Evolutionary conservation across 163 green algal species (phyloP), one percentile per base, ranked within the genome.

Genomic region (Coccomyxa subellipsoidea): DNA sequence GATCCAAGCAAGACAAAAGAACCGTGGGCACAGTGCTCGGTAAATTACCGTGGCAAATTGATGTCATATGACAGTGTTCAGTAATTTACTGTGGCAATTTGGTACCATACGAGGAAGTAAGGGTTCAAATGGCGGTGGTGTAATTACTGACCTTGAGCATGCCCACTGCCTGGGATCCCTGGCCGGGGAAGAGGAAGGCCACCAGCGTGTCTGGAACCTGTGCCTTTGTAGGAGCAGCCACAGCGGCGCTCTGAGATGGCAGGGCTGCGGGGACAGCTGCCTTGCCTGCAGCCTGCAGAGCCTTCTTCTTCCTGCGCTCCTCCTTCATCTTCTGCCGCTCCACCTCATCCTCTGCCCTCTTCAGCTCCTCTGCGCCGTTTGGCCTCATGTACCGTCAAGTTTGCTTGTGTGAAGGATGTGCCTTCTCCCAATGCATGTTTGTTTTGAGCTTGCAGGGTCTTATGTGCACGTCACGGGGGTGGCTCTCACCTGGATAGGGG

Each of bases 141-240:
- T n/a, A n/a, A n/a, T n/a, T n/a, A 23, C 70, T 25, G 38, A 85
- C 85, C 84, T 88, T 86, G 38, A 98, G 88, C 95, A 99, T 99
- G 83, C 95, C 95, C n/a, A 98, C 90, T 6, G 90, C 90, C 89
- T 98, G 95, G 12, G 92, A 96, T 70, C 95, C 95, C 87, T 98
- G 92, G 3, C 93, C 93, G 0, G 93, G 93, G 79, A 97, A 97
- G 27, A 98, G 83, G 80, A 97, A 96, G 12, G 88, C 92, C 23
- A 94, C 78, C 25, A 88, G 89, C 0, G 84, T 73, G 66, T 59
- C 47, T 8, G 47, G 47, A 12, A 59, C 47, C 23, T 59, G 47
- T 18, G 38, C 37, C 76, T 59, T 80, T 36, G 76, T 38, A 59
- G 31, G 31, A 27, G 76, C 76, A 34, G 39, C 37, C 18, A 34